phyloP scores from a whole-genome alignment of 805 yeast genomes.

The Debaryomyces hansenii region DNA sequence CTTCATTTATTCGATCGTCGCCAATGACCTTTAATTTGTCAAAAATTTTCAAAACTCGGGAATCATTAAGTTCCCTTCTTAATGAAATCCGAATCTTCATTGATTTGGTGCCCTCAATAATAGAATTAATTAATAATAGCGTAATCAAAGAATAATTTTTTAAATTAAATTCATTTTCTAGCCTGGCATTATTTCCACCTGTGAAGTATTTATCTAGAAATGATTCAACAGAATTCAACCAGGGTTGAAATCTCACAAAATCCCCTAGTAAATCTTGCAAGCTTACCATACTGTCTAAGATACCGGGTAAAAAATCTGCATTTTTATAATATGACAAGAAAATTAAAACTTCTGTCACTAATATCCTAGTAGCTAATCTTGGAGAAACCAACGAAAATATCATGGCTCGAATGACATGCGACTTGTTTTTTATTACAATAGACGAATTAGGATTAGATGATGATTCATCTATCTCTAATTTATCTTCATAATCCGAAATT shows the following conservation, averaged over 20 bases:
- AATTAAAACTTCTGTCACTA: conserved; percentile 44
- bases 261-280: conserved; percentile 39
- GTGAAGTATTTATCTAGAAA: conserved; percentile 31
- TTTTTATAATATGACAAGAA: conserved; percentile 30
- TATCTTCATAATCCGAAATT: conserved; percentile 12
- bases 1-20: conserved; percentile 32
- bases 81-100: conserved; percentile 27
- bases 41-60: conserved; percentile 33
- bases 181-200: conserved; percentile 3
- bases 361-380: conserved; percentile 36
- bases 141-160: conserved; percentile 37
- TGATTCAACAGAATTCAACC: conserved; percentile 38
- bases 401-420: conserved; percentile 36
- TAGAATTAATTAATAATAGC: conserved; percentile 33
- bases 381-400: conserved; percentile 41
- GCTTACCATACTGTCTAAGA: conserved; percentile 30
- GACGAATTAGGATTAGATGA: conserved; percentile 9
- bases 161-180: conserved; percentile 17
- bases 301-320: conserved; percentile 21
- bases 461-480: conserved; percentile 7
- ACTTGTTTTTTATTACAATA: conserved; percentile 15
- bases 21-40: conserved; percentile 33
- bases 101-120: conserved; percentile 27
- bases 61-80: conserved; percentile 37
- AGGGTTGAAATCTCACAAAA: conserved; percentile 38